Percentiles rank a stretch among this genome's conserved stretches.
These are phyloP conservation scores for Petunia hybrid DNA, from an alignment of 305 asterid genomes.

Conservation along the genomic window DNA sequence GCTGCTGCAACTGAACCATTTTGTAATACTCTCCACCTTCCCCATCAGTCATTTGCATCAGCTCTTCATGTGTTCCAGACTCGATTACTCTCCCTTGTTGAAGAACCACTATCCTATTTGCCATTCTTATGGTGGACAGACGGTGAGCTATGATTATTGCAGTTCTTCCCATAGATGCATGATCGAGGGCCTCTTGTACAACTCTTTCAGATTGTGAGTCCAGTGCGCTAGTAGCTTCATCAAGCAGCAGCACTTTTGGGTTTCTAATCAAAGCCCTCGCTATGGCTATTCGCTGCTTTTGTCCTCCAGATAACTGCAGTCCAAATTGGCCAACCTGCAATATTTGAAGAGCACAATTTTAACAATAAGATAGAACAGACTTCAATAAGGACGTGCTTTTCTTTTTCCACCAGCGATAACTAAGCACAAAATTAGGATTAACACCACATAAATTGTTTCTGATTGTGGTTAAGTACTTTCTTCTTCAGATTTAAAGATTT, in stretches of 20 bases:
- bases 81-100: slow-evolving; percentile 63
- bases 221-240: slow-evolving; percentile 82
- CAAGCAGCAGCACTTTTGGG: slow-evolving; percentile 74
- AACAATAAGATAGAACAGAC: not conserved
- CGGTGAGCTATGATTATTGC: slow-evolving; percentile 75
- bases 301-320: slow-evolving; percentile 81
- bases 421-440: not conserved
- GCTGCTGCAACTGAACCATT: slow-evolving; percentile 66
- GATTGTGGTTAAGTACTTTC: not conserved
- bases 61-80: slow-evolving; percentile 74
- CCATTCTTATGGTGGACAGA: slow-evolving; percentile 66
- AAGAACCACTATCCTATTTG: slow-evolving; percentile 59
- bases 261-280: slow-evolving; percentile 76
- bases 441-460: not conserved
- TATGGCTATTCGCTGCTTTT: slow-evolving; percentile 82
- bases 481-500: not conserved
- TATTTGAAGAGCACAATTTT: slow-evolving; percentile 28
- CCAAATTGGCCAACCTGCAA: slow-evolving; percentile 80
- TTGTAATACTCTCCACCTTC: slow-evolving; percentile 60
- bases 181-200: slow-evolving; percentile 71
- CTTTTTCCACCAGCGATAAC: not conserved
- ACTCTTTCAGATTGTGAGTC: slow-evolving; percentile 69
- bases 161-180: slow-evolving; percentile 72
- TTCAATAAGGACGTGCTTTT: not conserved
- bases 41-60: slow-evolving; percentile 56